Conservation (phyloP, 2,329 filamentous ascomycete species). For the Aspergillus calidoustus region DNA sequence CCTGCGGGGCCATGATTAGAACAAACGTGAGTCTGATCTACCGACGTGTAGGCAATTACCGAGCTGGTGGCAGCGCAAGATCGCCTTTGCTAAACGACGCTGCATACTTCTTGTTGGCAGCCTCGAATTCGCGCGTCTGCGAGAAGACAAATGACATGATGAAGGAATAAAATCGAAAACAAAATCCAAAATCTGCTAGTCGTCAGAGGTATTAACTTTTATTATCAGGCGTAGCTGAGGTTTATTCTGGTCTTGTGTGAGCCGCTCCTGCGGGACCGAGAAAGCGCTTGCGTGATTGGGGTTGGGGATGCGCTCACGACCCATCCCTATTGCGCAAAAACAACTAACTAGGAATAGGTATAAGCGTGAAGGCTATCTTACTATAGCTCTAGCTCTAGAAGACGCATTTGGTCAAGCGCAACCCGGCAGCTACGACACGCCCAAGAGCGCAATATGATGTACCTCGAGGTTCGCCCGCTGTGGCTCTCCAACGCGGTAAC, state of each 20-base stretch:
- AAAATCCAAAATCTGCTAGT: background rate
- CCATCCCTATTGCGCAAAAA: background rate
- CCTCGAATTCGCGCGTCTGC: constrained; percentile 54
- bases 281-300: background rate
- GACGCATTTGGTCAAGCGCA: no score
- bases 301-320: background rate
- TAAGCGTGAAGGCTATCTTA: no score
- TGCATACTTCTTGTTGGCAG: constrained; percentile 63
- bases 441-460: no score
- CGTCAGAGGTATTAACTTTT: background rate
- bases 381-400: no score
- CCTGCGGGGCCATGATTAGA: background rate
- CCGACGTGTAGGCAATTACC: constrained; percentile 44
- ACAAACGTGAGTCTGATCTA: no score
- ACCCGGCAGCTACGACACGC: no score
- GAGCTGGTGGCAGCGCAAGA: constrained; percentile 68
- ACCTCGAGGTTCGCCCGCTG: no score
- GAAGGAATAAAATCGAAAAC: background rate
- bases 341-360: no score
- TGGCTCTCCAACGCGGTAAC: no score
- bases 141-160: background rate
- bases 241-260: background rate
- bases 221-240: background rate
- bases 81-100: constrained; percentile 67
- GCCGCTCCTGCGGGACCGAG: background rate